These are phyloP conservation scores for Colletotrichum musae DNA, from an alignment of 2,329 filamentous ascomycete species.

Conservation along the genomic window DNA sequence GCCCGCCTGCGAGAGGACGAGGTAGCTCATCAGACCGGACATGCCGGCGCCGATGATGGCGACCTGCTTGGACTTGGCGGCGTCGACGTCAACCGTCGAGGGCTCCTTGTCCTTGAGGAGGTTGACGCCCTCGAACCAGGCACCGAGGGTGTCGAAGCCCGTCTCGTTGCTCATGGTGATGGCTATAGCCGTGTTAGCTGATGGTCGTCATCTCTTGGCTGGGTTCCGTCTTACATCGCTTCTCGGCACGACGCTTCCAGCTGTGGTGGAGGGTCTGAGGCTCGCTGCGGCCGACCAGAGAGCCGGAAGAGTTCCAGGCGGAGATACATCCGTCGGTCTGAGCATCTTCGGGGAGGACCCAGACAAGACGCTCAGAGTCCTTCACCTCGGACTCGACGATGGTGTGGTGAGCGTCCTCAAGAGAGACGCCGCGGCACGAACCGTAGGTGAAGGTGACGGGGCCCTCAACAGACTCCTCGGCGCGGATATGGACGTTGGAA, in stretches of 20 bases:
- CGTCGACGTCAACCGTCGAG: conserved; percentile 64
- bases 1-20: conserved; percentile 65
- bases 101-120: conserved; percentile 70
- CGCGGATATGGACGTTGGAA: conserved; percentile 49
- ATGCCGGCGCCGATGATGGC: conserved; percentile 78
- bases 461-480: conserved; percentile 41
- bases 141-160: conserved; percentile 63
- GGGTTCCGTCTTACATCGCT: conserved; percentile 37
- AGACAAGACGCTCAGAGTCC: conserved; percentile 45
- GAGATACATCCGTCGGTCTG: conserved; percentile 55
- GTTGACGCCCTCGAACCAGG: conserved; percentile 77
- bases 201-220: conserved; percentile 5
- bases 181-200: conserved; percentile 45
- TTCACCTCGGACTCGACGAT: conserved; percentile 40
- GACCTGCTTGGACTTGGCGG: conserved; percentile 70
- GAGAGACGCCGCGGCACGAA: conserved; percentile 39
- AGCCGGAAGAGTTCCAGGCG: conserved; percentile 52
- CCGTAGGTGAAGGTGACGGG: conserved; percentile 45
- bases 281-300: conserved; percentile 53
- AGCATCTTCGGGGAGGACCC: conserved; percentile 45
- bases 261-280: conserved; percentile 49
- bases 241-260: conserved; percentile 44
- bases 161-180: conserved; percentile 66
- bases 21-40: conserved; percentile 73
- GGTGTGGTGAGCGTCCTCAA: conserved; percentile 42